Conservation (phyloP, 805 yeast genomes). For the Teunomyces kruisii region DNA sequence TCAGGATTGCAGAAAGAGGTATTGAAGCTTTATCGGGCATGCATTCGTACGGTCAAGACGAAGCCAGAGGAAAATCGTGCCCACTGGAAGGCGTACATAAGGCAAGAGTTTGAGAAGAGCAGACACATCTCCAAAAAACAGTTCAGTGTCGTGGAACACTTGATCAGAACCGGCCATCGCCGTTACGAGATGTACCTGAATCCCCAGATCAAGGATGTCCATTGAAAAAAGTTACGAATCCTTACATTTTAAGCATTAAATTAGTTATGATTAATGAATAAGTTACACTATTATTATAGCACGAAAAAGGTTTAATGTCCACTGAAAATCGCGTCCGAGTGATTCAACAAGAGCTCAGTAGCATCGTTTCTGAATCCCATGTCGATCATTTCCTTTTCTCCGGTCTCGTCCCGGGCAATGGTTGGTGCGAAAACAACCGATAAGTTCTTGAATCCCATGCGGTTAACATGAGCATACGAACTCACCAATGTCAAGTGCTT, state of each 20-base stretch:
- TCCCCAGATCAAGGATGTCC: slow-evolving; percentile 70
- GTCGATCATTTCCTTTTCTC: slow-evolving; percentile 81
- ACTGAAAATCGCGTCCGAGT: slow-evolving; percentile 42
- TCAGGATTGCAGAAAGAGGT: slow-evolving; percentile 50
- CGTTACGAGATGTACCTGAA: slow-evolving; percentile 70
- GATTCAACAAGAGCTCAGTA: slow-evolving; percentile 66
- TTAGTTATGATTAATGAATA: slow-evolving; percentile 1
- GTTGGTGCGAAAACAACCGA: slow-evolving; percentile 96
- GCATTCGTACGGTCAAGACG: slow-evolving; percentile 44
- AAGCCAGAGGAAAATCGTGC: slow-evolving; percentile 49
- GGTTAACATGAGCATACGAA: slow-evolving; percentile 51
- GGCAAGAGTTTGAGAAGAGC: slow-evolving; percentile 64
- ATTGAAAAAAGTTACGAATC: slow-evolving; percentile 15
- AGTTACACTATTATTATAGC: not conserved
- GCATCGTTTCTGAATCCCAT: slow-evolving; percentile 78
- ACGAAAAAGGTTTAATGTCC: slow-evolving; percentile 1
- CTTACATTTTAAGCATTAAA: not conserved
- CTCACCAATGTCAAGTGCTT: slow-evolving; percentile 66
- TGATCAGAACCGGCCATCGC: slow-evolving; percentile 72
- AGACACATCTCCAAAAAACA: slow-evolving; percentile 66
- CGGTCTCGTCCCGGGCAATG: slow-evolving; percentile 71
- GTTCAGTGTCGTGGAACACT: slow-evolving; percentile 81
- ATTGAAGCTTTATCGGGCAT: slow-evolving; percentile 47
- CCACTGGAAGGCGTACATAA: slow-evolving; percentile 46
- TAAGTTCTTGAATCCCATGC: slow-evolving; percentile 81